Conservation (phyloP, 768 basidiomycete genomes). For the Agrocybe praecox region DNA sequence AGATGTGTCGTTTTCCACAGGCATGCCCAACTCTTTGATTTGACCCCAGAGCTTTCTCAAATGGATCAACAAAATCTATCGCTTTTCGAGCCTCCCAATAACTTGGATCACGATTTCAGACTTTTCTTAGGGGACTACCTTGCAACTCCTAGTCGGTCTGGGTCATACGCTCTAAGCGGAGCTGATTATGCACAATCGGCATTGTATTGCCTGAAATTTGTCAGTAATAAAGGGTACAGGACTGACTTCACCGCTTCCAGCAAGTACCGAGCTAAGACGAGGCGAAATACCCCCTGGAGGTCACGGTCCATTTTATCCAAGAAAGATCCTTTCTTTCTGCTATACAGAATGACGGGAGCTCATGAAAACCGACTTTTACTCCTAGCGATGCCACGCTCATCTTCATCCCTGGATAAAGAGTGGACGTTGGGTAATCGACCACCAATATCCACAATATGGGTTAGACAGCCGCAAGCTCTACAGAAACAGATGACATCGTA, state of each 20-base stretch:
- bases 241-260: neutral
- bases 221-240: neutral
- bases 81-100: neutral
- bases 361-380: neutral
- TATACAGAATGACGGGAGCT: neutral
- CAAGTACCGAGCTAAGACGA: neutral
- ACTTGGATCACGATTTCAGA: neutral
- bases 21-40: neutral
- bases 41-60: neutral
- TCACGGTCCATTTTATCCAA: neutral
- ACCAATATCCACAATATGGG: neutral
- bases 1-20: neutral
- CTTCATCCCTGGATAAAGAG: neutral
- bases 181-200: neutral
- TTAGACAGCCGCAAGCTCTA: neutral
- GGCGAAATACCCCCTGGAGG: neutral
- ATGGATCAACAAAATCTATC: neutral
- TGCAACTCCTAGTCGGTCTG: neutral
- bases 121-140: neutral
- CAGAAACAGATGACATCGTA: neutral
- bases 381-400: neutral
- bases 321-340: neutral
- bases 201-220: neutral
- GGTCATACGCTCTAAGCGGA: neutral
- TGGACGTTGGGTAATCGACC: neutral